These are phyloP conservation scores for Aspergillus puulaauensis DNA, from an alignment of 2,329 filamentous ascomycete genomes.

Conservation along the genomic window DNA sequence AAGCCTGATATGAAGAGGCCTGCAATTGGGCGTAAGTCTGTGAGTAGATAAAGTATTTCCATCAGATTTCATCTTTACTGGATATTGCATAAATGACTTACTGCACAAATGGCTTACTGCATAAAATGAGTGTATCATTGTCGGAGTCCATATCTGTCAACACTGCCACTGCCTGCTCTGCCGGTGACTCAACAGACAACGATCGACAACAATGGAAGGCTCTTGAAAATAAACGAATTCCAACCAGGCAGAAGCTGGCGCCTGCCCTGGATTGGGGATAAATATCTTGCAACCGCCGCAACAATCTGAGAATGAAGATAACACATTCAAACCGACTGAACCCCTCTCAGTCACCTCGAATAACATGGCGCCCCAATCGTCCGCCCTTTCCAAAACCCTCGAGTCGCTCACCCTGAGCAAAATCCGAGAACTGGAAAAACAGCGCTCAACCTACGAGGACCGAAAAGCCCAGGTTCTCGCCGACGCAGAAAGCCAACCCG, in stretches of 20 bases:
- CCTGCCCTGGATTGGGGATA: not conserved
- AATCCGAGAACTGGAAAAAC: slow-evolving; percentile 28
- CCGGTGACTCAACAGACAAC: not conserved
- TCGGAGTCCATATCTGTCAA: no score
- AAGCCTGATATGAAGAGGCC: not conserved
- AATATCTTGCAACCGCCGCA: not conserved
- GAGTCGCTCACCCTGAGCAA: slow-evolving; percentile 25
- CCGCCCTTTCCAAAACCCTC: slow-evolving; percentile 18
- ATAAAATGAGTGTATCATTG: no score
- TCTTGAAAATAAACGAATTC: not conserved
- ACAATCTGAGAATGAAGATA: not conserved
- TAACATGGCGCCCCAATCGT: slow-evolving; percentile 7
- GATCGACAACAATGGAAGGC: not conserved
- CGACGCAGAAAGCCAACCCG: slow-evolving; percentile 2
- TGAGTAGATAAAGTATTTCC: not conserved
- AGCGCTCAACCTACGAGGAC: slow-evolving; percentile 17
- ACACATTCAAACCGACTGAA: not conserved
- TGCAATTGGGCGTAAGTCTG: not conserved
- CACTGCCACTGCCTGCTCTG: no score
- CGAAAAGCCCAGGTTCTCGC: slow-evolving; percentile 18
- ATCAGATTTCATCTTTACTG: no score
- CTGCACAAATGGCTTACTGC: not conserved
- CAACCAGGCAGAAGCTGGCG: not conserved
- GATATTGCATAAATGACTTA: not conserved
- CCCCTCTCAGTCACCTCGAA: not conserved